Base-by-base conservation (phyloP, 768 basidiomycete genomes). In the Boletus sensibilis region DNA sequence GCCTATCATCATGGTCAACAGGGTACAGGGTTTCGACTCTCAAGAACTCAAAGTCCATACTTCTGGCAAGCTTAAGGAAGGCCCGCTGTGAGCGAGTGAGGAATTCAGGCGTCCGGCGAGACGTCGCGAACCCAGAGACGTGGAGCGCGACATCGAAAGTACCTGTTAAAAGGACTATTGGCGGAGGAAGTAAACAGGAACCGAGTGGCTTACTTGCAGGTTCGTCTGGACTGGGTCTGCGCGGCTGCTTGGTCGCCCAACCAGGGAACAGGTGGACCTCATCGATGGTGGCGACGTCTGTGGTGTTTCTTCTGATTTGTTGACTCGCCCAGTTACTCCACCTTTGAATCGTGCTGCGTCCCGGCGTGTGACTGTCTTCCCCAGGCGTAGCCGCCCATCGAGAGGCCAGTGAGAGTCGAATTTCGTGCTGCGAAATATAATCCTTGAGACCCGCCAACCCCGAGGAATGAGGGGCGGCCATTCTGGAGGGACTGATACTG, bases 11-110 rank as follows among this genome's bases (percentile, higher is more conserved):
- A 37, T 35, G 42, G 44, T 59, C 41, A 62, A 53, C 37, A n/a
- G 14, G 42, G 46, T 43, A 41, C 46, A 21, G 11, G 20, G 34
- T 18, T 21, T 59, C 38, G 10, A 44, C n/a, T 7, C 4, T 14
- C 29, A 25, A 43, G 20, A 25, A 51, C 31, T 50, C 40, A 39
- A 38, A 29, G 18, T 12, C 27, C 63, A 53, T 62, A 92, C 92
- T 78, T 79, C 87, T 91, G 11, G 93, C 94, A 34, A 94, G 68
- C 13, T 79, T 79, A 38, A 94, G 76, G 62, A 95, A 89, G 1
- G 90, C 83, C 14, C 82, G 79, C 57, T 94, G 92, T 1, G 90
- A 83, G 5, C 92, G 84, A 53, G 84, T 86, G 1, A 85, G 80
- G 42, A 78, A 74, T 51, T 86, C 86, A 3, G 82, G 77, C 1